Conservation (phyloP, 1,139 yeast species). For the Geotrichum histeridarum region DNA sequence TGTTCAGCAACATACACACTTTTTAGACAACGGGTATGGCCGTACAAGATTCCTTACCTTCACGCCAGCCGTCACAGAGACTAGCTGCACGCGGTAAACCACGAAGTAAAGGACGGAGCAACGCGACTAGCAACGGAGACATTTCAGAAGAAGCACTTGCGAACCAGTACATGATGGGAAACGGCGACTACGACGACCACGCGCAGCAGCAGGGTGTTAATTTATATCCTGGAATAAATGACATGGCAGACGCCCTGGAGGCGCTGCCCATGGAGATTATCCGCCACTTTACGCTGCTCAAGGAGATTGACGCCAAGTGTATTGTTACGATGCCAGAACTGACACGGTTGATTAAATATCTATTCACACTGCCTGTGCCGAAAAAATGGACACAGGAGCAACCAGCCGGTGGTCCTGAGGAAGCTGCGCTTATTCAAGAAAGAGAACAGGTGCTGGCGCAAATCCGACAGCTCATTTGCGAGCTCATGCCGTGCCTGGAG, state of each 20-base stretch:
- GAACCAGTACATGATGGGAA: neutral
- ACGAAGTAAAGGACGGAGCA: neutral
- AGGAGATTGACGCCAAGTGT: constrained; percentile 94
- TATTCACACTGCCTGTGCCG: constrained; percentile 45
- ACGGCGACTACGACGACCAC: neutral
- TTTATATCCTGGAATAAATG: constrained; percentile 77
- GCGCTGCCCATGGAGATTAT: constrained; percentile 83
- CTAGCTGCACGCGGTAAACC: neutral
- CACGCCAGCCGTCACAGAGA: constrained; percentile 6
- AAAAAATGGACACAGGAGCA: neutral
- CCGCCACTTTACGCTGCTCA: constrained; percentile 77
- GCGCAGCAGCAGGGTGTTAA: neutral
- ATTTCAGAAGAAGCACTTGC: neutral
- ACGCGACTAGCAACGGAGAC: neutral
- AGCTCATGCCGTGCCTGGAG: constrained; percentile 85
- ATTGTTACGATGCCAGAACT: constrained; percentile 68
- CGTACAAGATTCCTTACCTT: neutral
- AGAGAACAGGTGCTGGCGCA: constrained; percentile 39
- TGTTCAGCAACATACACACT: too few species aligned
- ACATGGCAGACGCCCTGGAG: constrained; percentile 83
- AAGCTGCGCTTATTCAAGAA: constrained; percentile 25
- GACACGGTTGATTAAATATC: constrained; percentile 52
- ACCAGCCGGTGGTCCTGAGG: constrained; percentile 13
- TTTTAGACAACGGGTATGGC: neutral
- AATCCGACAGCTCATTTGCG: constrained; percentile 44